A percentile compares a stretch with the other conserved stretches of the same genome.
phyloP scores from a whole-genome alignment of 2,329 filamentous ascomycete species.

The Penicillium sp. region DNA sequence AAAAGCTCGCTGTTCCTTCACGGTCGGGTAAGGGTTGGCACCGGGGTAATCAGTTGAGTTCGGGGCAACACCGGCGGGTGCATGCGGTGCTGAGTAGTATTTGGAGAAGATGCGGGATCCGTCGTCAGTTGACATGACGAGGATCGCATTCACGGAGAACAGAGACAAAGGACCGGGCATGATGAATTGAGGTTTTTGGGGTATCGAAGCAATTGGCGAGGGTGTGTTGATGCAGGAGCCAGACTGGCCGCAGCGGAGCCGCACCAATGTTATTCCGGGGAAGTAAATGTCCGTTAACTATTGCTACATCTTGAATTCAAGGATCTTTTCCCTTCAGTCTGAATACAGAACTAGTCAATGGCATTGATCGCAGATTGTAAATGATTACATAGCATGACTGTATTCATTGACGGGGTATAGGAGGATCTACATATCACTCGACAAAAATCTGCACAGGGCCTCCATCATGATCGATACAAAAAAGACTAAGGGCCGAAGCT shows the following conservation, averaged over 20 bases:
- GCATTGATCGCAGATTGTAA: no score
- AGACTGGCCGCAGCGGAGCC: conserved; percentile 23
- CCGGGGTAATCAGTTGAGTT: conserved; percentile 55
- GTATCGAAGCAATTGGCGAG: conserved; percentile 10
- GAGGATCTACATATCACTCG: no score
- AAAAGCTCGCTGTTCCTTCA: conserved; percentile 93
- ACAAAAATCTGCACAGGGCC: no score
- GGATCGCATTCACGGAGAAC: conserved; percentile 69
- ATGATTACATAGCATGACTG: no score
- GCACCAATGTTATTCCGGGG: conserved; percentile 22
- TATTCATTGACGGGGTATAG: no score
- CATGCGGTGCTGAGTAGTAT: conserved; percentile 73
- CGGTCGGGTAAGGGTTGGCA: conserved; percentile 73
- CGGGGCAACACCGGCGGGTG: conserved; percentile 53
- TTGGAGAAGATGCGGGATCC: conserved; percentile 88
- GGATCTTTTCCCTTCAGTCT: no score
- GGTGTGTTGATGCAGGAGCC: conserved; percentile 23
- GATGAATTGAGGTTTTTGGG: conserved; percentile 21
- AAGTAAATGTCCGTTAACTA: not conserved
- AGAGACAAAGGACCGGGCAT: conserved; percentile 73
- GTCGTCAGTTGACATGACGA: conserved; percentile 78
- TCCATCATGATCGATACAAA: no score
- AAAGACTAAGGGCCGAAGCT: not conserved
- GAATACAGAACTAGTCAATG: no score
- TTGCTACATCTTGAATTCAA: no score